Base-by-base conservation (phyloP, 345 rosid species). In the Dovyalis caffra region DNA sequence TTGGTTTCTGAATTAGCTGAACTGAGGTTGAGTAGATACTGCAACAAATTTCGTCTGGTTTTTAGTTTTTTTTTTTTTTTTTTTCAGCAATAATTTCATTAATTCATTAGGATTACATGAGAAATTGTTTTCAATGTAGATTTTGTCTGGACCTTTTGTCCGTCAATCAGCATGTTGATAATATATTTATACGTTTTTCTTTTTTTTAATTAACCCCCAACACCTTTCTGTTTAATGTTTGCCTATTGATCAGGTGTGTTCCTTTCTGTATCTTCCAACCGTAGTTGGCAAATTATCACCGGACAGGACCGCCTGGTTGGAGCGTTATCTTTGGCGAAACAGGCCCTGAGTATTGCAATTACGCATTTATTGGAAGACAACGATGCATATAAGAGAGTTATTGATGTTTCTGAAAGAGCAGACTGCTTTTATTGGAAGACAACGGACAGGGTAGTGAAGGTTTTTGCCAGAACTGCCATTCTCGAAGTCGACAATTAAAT, bases 261-360 rank as follows among this genome's bases (percentile, higher is more conserved):
- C 71, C 84, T 95, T 21, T 86, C 83, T 4, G 89, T 91, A 40
- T 95, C 98, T n/a, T 95, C 99, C 26, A 92, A 90, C 60, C 89
- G 97, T 72, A 87, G n/a, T n/a, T n/a, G n/a, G 12, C 33, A 35
- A 73, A 85, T 95, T 65, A 66, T 93, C 28, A 90, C 93, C 4
- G 96, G 96, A 49, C 82, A 91, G 69, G 97, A 95, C 66, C 84
- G 87, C 64, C 53, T 91, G 73, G 96, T 90, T 0, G 98, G 93
- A 76, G 87, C 87, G 68, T 91, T 91, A 0, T 90, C 97, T 9
- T 25, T 87, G 68, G 95, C 93, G 3, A 93, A 90, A 83, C 86
- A 80, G 63, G 80, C 86, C 29, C 97, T 97, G 20, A 92, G 91
- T 0, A 82, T 89, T 4, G 93, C 99, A 28, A 74, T 91, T n/a